A percentile compares a stretch with the other conserved stretches of the same genome.
These are phyloP conservation scores for maize (Zea mays) DNA, from an alignment of 176 grass and related monocot species.

Conservation along the genomic window DNA sequence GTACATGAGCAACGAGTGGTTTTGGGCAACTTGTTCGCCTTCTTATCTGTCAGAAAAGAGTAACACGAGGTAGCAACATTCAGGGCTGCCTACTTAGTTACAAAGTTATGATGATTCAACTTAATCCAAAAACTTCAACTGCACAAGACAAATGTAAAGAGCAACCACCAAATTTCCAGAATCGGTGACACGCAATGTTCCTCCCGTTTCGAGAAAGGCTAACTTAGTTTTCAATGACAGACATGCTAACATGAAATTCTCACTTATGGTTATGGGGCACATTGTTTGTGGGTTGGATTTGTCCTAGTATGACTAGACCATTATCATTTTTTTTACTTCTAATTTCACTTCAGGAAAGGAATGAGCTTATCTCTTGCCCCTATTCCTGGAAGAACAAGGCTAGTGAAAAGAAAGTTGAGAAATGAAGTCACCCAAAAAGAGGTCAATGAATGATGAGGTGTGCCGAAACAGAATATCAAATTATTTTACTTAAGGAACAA, in stretches of 20 bases:
- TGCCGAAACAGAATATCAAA: background rate
- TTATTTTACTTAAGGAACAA: background rate
- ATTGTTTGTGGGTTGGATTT: background rate
- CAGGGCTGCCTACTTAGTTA: background rate
- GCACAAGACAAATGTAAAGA: background rate
- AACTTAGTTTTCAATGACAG: background rate
- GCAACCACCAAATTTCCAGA: constrained; percentile 12
- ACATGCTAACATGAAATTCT: constrained; percentile 19
- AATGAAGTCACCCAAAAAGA: background rate
- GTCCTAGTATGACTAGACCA: background rate
- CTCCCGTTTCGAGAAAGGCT: background rate
- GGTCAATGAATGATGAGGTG: background rate
- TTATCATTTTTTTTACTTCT: background rate
- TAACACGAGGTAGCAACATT: constrained; percentile 7
- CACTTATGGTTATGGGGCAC: background rate
- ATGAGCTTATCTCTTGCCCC: background rate
- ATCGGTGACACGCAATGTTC: background rate
- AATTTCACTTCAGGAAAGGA: background rate
- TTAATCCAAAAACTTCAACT: background rate
- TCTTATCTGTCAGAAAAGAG: constrained; percentile 57
- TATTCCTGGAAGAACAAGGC: background rate
- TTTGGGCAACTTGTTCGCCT: constrained; percentile 65
- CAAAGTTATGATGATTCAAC: background rate
- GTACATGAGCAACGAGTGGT: constrained; percentile 65
- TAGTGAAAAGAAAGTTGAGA: background rate